Base-by-base conservation (phyloP, 129 eudicot genomes). In the Heracleum sosnowskyi region DNA sequence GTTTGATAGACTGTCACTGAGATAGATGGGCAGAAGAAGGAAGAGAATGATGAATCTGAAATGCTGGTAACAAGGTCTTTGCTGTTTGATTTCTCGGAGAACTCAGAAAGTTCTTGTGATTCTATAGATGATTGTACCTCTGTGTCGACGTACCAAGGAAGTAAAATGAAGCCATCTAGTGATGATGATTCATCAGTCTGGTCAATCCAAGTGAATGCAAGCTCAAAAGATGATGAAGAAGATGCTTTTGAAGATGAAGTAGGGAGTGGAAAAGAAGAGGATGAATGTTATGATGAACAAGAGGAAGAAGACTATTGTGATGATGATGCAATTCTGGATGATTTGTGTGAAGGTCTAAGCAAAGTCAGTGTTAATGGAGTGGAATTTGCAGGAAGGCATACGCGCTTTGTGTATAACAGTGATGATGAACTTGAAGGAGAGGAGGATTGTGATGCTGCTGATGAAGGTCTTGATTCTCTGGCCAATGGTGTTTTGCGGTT, bases 171-270 rank as follows among this genome's bases (percentile, higher is more conserved):
- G 72, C 26, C 81, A 8, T 10, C 76, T 15, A 69, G 68, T 10
- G 90, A 93, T 15, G 96, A 90, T 74, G 97, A 86, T 36, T 86
- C 83, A 5, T 91, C 98, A 0, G 17, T 86, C 7, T 93, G 98
- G 98, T 93, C 98, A 5, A 86, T 93, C 76, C 89, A 91, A 79
- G 98, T 85, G 64, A 93, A 93, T 79, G 91, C 91, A 41, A 89
- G 96, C 81, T 84, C 83, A 6, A 78, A 82, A 76, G 95, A 89
- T 26, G 87, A 88, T 20, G 79, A 46, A 74, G 87, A 82, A 15
- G 82, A 75, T 42, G 81, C 69, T 73, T 90, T 74, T 17, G 85
- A 55, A 16, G 86, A 81, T 22, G 82, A 77, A 33, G 79, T 24
- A 37, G 40, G 40, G 40, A 37, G 4, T 18, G 86, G 69, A 7